These are phyloP conservation scores for Pythium brachiatum DNA, from an alignment of 352 stramenopile genomes.

Conservation along the genomic window DNA sequence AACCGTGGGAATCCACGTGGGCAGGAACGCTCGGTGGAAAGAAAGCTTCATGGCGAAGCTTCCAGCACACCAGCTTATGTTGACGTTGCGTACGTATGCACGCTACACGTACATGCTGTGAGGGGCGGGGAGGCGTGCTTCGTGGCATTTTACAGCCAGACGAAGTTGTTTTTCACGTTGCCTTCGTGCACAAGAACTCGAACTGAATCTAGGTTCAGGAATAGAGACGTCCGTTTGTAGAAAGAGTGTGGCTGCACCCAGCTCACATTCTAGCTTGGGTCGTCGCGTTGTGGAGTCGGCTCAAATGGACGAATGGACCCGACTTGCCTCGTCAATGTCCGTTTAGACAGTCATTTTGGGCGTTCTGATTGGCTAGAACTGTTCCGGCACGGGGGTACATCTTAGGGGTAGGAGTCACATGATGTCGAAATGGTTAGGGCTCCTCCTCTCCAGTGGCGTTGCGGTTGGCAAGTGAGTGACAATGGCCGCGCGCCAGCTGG, in stretches of 20 bases:
- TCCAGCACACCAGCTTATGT: neutral
- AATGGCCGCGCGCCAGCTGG: neutral
- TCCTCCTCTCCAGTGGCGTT: neutral
- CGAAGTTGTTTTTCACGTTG: neutral
- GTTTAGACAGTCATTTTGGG: neutral
- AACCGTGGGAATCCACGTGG: too few relatives aligned
- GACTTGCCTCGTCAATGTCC: neutral
- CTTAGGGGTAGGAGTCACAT: constrained; percentile 1
- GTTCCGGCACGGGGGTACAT: neutral
- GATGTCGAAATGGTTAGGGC: constrained; percentile 4
- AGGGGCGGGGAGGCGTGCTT: neutral
- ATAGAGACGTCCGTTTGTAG: neutral
- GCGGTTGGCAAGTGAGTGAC: constrained; percentile 1
- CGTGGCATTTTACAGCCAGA: neutral
- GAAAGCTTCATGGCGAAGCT: neutral
- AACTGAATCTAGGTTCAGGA: constrained; percentile 3
- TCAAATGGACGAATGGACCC: neutral
- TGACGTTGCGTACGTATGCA: neutral
- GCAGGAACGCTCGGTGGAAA: neutral
- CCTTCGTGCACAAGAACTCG: too few relatives aligned
- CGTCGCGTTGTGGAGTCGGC: constrained; percentile 3
- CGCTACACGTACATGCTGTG: neutral
- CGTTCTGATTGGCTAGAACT: neutral
- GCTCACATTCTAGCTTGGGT: neutral
- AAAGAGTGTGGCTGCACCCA: neutral